Evolutionary conservation across 2,329 filamentous ascomycete genomes (phyloP).

Genomic region (Cladosporium cucumerinum): DNA sequence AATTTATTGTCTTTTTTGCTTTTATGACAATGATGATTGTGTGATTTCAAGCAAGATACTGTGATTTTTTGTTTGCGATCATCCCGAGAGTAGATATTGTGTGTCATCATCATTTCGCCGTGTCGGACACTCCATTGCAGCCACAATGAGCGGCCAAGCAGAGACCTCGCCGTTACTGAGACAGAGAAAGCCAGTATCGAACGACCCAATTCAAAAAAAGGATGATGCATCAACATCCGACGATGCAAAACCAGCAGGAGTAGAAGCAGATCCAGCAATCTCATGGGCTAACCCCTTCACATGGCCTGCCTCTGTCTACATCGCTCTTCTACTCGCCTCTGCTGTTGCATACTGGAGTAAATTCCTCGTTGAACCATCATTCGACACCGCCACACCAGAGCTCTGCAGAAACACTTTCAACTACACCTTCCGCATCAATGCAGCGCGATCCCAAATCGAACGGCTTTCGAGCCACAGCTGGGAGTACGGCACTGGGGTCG

Average conservation of each 20-base stretch:
- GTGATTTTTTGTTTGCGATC: neutral
- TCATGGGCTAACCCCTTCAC: slow-evolving; percentile 25
- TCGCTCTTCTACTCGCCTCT: slow-evolving; percentile 19
- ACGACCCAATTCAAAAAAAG: neutral
- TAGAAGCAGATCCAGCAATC: neutral
- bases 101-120: neutral
- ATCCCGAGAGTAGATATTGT: neutral
- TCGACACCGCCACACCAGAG: slow-evolving; percentile 23
- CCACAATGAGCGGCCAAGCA: slow-evolving; percentile 11
- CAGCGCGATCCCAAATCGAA: slow-evolving; percentile 30
- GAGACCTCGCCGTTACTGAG: slow-evolving; percentile 6
- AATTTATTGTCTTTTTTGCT: neutral
- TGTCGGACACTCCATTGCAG: neutral
- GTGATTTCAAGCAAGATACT: neutral
- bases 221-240: neutral
- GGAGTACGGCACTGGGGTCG: slow-evolving; percentile 42
- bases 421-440: slow-evolving; percentile 28
- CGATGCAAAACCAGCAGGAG: neutral
- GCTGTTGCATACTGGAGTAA: slow-evolving; percentile 19
- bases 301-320: slow-evolving; percentile 23
- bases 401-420: slow-evolving; percentile 28
- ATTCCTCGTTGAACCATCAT: slow-evolving; percentile 17
- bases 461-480: slow-evolving; percentile 38
- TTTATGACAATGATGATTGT: neutral
- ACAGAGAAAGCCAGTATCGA: neutral